Evolutionary conservation across 768 basidiomycete genomes (phyloP), one percentile per base, ranked within the genome.

Genomic region (Suillus tomentosus): DNA sequence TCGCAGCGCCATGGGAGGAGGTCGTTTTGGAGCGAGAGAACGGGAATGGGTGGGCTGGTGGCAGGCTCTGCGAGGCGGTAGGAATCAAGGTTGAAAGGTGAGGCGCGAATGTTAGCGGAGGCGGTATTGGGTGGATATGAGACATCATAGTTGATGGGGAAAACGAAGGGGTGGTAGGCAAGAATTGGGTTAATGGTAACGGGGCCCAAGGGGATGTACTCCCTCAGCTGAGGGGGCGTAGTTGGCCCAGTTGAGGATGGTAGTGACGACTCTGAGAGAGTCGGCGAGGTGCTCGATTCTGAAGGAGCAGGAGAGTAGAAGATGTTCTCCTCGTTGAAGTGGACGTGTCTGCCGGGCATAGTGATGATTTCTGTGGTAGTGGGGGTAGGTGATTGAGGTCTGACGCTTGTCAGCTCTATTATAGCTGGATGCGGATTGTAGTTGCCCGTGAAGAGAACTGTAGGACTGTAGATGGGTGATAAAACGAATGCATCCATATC

Each of bases 1-100:
- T 67, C 63, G 62, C 77, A 67, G 47, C 66, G 70, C 77, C 78
- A 78, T 22, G 79, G 77, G 53, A 80, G 68, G 2, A 66, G 60
- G n/a, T 71, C 64, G 36, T 73, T 71, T 68, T 72, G 15, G 60
- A 80, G 70, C 19, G 71, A 70, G 54, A 80, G 68, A 39, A 68
- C 69, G 48, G 67, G 69, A 62, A 74, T 64, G 51, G 68, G 62
- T 14, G 72, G 79, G 58, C 67, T 70, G 11, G 76, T 78, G 0
- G 76, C 79, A 9, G 77, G 66, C 48, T 74, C 71, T 0, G 71
- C 66, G 45, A 76, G 71, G 2, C 68, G 65, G 19, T 54, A 43
- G 1, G 70, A 50, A 5, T 74, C 71, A 48, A 75, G 72, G 3
- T 69, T 64, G 19, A 66, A 0, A 0, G 74, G 74, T 0, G 74